Base-by-base conservation (phyloP, 1,284 basidiomycete genomes). In the Cryptococcus sp. region DNA sequence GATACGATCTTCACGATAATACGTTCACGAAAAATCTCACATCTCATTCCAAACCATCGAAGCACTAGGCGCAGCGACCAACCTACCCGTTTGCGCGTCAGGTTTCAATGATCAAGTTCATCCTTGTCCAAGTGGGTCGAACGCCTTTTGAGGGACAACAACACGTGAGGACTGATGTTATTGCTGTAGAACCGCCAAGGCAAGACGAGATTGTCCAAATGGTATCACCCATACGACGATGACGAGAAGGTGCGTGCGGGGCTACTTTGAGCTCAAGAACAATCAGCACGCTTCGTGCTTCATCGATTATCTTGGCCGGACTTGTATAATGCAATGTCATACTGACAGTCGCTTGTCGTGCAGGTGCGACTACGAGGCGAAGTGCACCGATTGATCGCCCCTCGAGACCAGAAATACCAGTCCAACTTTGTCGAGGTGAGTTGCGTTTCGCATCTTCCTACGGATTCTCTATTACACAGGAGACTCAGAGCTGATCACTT, bases 401-500 rank as follows among this genome's bases (percentile, higher is more conserved):
- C 94, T n/a, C 80, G 95, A 63, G 95, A 99, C 78, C 94, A 97
- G 81, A 97, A 97, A 78, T 95, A 97, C 67, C 96, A 99, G 78
- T 95, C 92, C 57, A 99, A 99, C 79, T 99, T 99, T 74, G 94
- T 98, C 50, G 95, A 99, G 85, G 94, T 95, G 64, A 55, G 86
- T 67, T 6, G 11, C 44, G n/a, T 23, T 47, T 39, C 41, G 34
- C 39, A 22, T 26, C 29, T 43, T n/a, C n/a, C n/a, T n/a, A n/a
- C n/a, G n/a, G n/a, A n/a, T n/a, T n/a, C n/a, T 25, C 38, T 29
- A 54, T 40, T 41, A 11, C 38, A 15, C 25, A 37, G 6, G 17
- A 11, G 17, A n/a, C n/a, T 41, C 46, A 25, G 10, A 19, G 13
- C 41, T 44, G 13, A 44, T 44, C 8, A 29, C 34, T 34, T 61